Evolutionary conservation across 2,329 filamentous ascomycete genomes (phyloP).

Genomic region (Apiospora marii): DNA sequence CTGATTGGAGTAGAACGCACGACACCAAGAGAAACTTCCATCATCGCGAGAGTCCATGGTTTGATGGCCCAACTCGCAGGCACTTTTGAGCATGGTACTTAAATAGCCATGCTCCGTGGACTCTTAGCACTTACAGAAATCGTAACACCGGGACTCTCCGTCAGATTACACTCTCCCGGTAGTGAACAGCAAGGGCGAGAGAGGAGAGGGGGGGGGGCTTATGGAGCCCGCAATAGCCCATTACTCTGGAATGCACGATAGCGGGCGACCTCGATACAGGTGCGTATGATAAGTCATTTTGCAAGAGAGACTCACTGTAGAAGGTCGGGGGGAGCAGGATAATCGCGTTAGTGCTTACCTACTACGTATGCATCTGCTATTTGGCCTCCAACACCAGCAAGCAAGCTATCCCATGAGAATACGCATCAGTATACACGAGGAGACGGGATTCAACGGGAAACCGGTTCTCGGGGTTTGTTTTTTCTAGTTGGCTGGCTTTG

Average conservation of each 20-base stretch:
- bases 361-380: background rate
- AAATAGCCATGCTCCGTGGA: too few relatives aligned
- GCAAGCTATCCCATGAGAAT: background rate
- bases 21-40: background rate
- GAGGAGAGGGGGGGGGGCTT: background rate
- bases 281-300: background rate
- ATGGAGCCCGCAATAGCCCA: background rate
- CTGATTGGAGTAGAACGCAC: background rate
- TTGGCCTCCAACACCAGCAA: background rate
- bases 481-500: background rate
- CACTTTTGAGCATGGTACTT: conserved; percentile 2
- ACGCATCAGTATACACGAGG: background rate
- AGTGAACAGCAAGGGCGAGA: background rate
- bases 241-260: background rate
- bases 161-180: background rate
- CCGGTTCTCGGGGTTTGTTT: background rate
- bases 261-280: background rate
- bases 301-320: background rate
- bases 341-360: background rate
- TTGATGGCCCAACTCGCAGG: background rate
- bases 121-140: background rate
- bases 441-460: background rate
- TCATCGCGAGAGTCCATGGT: background rate
- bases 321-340: background rate
- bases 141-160: background rate